A percentile compares a stretch with the other conserved stretches of the same genome.
These are phyloP conservation scores for Vaccinium vitisidaea DNA, from an alignment of 148 eudicot species.

Conservation along the genomic window DNA sequence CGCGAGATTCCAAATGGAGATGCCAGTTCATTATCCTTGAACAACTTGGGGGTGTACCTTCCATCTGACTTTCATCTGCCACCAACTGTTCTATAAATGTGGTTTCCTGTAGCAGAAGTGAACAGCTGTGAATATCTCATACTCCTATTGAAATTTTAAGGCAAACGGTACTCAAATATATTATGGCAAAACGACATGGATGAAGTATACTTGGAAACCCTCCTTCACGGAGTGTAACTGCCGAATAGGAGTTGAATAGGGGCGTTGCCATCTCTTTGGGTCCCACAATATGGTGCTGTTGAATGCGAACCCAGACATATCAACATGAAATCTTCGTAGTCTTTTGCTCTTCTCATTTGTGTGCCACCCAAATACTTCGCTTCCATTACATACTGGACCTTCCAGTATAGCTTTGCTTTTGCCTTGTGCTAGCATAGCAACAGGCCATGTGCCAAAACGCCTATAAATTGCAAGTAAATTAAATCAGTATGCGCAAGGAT, in stretches of 20 bases:
- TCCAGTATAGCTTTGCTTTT: conserved; percentile 84
- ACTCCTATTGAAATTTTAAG: neutral
- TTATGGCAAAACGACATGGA: neutral
- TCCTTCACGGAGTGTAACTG: conserved; percentile 89
- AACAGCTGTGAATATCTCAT: neutral
- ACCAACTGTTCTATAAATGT: conserved; percentile 90
- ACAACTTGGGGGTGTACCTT: conserved; percentile 63
- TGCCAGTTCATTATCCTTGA: conserved; percentile 88
- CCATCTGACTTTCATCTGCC: conserved; percentile 96
- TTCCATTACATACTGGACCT: conserved; percentile 89
- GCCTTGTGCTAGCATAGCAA: conserved; percentile 88
- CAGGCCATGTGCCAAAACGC: conserved; percentile 99
- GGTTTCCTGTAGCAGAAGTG: conserved; percentile 61
- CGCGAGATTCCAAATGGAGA: conserved; percentile 76
- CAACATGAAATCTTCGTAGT: conserved; percentile 93
- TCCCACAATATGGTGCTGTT: conserved; percentile 98
- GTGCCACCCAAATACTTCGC: conserved; percentile 88
- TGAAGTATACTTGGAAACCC: conserved; percentile 74
- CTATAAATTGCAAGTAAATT: conserved; percentile 29
- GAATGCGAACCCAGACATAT: conserved; percentile 99
- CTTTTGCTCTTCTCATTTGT: conserved; percentile 97
- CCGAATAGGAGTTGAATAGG: conserved; percentile 58
- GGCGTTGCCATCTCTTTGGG: conserved; percentile 82
- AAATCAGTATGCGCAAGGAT: neutral
- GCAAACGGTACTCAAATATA: neutral